Evolutionary conservation across 1,284 basidiomycete species (phyloP).

Genomic region (Farysia itapuensis): DNA sequence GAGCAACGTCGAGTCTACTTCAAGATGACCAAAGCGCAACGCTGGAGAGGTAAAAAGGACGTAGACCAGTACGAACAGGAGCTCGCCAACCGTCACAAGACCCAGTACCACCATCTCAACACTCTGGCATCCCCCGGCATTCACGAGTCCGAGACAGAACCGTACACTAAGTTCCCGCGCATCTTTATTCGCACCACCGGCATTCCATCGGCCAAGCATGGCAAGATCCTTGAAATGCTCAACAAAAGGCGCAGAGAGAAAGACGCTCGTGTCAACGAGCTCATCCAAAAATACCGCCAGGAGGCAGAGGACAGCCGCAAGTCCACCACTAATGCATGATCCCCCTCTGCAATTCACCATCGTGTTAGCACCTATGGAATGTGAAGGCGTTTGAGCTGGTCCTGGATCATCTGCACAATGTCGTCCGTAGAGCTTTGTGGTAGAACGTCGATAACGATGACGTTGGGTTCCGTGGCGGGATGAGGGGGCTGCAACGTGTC

Average conservation of each 20-base stretch:
- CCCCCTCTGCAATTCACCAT: background rate
- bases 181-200: constrained; percentile 31
- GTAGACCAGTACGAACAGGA: constrained; percentile 26
- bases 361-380: background rate
- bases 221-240: constrained; percentile 43
- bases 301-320: too few relatives aligned
- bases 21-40: constrained; percentile 46
- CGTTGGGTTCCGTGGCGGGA: constrained; percentile 4
- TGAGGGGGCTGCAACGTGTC: constrained; percentile 74
- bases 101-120: constrained; percentile 12
- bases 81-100: constrained; percentile 9
- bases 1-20: constrained; percentile 40
- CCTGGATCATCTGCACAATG: constrained; percentile 1
- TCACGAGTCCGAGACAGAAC: background rate
- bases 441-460: constrained; percentile 8
- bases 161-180: constrained; percentile 14
- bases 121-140: constrained; percentile 6
- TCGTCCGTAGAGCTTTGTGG: constrained; percentile 2
- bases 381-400: background rate
- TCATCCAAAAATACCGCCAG: constrained; percentile 25
- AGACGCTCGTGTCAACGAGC: constrained; percentile 29
- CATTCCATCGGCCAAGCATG: constrained; percentile 44
- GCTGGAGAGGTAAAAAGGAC: constrained; percentile 44
- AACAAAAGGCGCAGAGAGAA: constrained; percentile 33
- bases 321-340: too few relatives aligned